Percentiles rank a stretch among this genome's conserved stretches.
phyloP scores from a whole-genome alignment of 352 stramenopile genomes.

The Phytopythium delawarense region DNA sequence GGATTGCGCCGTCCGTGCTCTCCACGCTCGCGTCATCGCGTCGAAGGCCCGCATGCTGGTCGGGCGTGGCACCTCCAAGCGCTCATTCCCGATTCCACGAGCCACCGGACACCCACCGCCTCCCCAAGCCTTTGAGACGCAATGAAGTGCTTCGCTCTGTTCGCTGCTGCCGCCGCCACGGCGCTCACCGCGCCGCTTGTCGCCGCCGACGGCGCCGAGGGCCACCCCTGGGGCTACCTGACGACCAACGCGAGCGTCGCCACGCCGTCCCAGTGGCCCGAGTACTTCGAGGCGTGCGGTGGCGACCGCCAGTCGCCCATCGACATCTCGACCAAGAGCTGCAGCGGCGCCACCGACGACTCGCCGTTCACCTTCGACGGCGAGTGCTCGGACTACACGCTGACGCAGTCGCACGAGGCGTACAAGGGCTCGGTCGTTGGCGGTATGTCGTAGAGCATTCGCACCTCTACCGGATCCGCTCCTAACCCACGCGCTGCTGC shows the following conservation, averaged over 20 bases:
- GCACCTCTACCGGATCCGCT: no score
- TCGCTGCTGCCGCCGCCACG: background rate
- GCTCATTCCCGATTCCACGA: no score
- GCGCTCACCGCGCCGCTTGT: constrained; percentile 2
- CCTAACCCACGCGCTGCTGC: no score
- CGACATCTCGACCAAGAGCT: constrained; percentile 22
- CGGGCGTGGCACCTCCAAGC: no score
- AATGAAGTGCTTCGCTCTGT: constrained; percentile 6
- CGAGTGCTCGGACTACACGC: constrained; percentile 22
- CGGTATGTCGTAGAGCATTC: constrained; percentile 7
- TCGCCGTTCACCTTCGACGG: constrained; percentile 25
- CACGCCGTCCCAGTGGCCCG: constrained; percentile 19
- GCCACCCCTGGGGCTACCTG: constrained; percentile 28
- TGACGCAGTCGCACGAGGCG: constrained; percentile 24
- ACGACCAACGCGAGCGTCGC: constrained; percentile 19
- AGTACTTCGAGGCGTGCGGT: constrained; percentile 18
- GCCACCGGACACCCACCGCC: no score
- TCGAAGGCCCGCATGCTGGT: no score
- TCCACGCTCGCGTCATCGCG: no score
- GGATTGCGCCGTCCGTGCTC: no score
- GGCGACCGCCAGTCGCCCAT: constrained; percentile 39
- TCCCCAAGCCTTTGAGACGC: no score
- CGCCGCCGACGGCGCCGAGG: constrained; percentile 8
- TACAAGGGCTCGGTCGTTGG: constrained; percentile 21
- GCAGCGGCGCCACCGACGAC: background rate